Base-by-base conservation (phyloP, 2,329 filamentous ascomycete species). In the Colletotrichum tabaci region DNA sequence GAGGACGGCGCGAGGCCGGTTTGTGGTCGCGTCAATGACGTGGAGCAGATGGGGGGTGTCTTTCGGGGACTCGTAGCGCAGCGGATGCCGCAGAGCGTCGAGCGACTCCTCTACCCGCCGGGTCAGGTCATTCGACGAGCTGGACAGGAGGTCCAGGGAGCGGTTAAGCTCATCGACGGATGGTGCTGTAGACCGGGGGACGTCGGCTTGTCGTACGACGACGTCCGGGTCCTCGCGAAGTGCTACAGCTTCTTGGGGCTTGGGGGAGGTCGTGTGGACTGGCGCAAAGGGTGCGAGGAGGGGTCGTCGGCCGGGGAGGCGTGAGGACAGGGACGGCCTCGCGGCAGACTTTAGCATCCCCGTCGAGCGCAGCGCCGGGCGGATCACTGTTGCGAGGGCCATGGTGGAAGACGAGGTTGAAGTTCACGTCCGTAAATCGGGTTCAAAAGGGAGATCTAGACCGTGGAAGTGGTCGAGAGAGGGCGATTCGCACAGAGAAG, bases 261-360 rank as follows among this genome's bases (percentile, higher is more conserved):
- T 68, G 7, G n/a, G 23, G 21, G 65, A 60, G 23, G 66, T 72
- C 8, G 69, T 70, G 18, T 72, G 69, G 10, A 72, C 55, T 16
- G 53, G 12, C 15, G 66, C 66, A 15, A 47, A 30, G 58, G 64
- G 3, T 0, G 40, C 46, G 58, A 18, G 15, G 26, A 8, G 30
- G 30, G 12, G 23, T 9, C 23, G n/a, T 50, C 53, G n/a, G 10
- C 47, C 12, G 5, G 47, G 21, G 0, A 55, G 30, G 26, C 30
- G 47, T 30, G 44, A 58, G 16, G 47, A 42, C 2, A 66, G 26
- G 13, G 26, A 38, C 15, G 68, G 38, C 12, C 57, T 30, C 21
- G 44, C 47, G 16, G 64, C 52, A n/a, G 38, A 23, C 13, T 52
- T 30, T 30, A 70, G 53, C 12, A 44, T 26, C 9, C 55, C 38